A percentile compares a stretch with the other conserved stretches of the same genome.
phyloP scores from a whole-genome alignment of 495 filamentous ascomycete species.

The Friedmanniomyces simplex region DNA sequence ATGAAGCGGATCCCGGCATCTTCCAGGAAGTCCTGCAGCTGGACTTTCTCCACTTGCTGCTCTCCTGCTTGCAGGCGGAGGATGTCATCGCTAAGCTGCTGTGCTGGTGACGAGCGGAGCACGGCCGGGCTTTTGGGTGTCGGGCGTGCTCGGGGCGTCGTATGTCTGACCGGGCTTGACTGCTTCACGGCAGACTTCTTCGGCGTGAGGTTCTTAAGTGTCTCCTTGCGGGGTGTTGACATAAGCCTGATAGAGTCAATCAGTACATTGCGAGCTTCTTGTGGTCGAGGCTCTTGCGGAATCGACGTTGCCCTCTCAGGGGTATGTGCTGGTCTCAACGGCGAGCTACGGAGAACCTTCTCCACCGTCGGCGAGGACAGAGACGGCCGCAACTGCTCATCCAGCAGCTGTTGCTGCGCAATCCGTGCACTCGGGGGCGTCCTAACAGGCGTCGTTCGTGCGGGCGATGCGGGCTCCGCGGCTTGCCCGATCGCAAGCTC shows the following conservation, averaged over 20 bases:
- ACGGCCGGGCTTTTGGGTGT: slow-evolving; percentile 2
- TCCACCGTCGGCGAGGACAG: slow-evolving; percentile 6
- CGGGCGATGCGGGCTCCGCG: neutral
- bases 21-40: slow-evolving; percentile 85
- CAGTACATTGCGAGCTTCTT: slow-evolving; percentile 22
- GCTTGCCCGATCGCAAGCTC: neutral
- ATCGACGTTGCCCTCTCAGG: slow-evolving; percentile 10
- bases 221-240: slow-evolving; percentile 31
- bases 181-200: slow-evolving; percentile 23
- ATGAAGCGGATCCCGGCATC: slow-evolving; percentile 96
- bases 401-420: slow-evolving; percentile 4
- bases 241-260: slow-evolving; percentile 31
- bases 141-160: slow-evolving; percentile 24
- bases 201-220: slow-evolving; percentile 26
- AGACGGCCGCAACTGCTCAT: slow-evolving; percentile 5
- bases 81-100: slow-evolving; percentile 12
- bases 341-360: slow-evolving; percentile 9
- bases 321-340: neutral
- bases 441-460: neutral
- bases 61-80: neutral
- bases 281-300: neutral
- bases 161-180: slow-evolving; percentile 15
- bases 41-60: slow-evolving; percentile 50
- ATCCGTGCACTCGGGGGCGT: neutral
- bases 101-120: slow-evolving; percentile 2